Evolutionary conservation across 805 yeast species (phyloP).

Genomic region (Zygosaccharomyces rouxii): DNA sequence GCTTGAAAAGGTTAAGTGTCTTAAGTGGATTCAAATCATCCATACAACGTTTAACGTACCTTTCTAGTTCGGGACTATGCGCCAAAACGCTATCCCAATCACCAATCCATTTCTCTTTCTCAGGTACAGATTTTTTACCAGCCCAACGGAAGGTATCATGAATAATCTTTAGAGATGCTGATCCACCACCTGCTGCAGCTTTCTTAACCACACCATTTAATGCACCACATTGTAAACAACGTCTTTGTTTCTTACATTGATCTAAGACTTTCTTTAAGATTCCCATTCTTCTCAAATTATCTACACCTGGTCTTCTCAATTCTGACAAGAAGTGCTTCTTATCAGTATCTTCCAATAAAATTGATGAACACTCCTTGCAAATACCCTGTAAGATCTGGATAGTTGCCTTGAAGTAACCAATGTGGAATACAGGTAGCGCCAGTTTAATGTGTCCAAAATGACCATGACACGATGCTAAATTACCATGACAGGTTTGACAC

Average conservation of each 20-base stretch:
- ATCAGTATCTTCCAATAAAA: slow-evolving; percentile 67
- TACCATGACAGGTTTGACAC: slow-evolving; percentile 90
- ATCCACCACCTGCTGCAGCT: slow-evolving; percentile 86
- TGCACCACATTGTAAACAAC: slow-evolving; percentile 83
- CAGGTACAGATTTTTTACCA: slow-evolving; percentile 83
- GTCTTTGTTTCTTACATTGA: slow-evolving; percentile 92
- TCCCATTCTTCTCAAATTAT: slow-evolving; percentile 88
- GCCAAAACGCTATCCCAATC: slow-evolving; percentile 73
- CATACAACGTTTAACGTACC: slow-evolving; percentile 77
- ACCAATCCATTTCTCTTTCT: slow-evolving; percentile 79
- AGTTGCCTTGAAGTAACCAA: slow-evolving; percentile 91
- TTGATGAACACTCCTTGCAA: slow-evolving; percentile 82
- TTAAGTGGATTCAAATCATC: slow-evolving; percentile 94
- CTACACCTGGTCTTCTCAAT: slow-evolving; percentile 80
- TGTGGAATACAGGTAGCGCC: slow-evolving; percentile 95
- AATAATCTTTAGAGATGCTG: slow-evolving; percentile 90
- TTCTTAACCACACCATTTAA: slow-evolving; percentile 96
- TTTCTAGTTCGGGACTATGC: slow-evolving; percentile 82
- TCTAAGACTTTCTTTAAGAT: slow-evolving; percentile 76
- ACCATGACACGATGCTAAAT: slow-evolving; percentile 92
- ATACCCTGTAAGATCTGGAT: slow-evolving; percentile 84
- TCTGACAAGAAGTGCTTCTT: slow-evolving; percentile 71
- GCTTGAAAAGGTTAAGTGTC: slow-evolving; percentile 81
- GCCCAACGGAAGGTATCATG: slow-evolving; percentile 96
- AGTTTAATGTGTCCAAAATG: slow-evolving; percentile 94